Evolutionary conservation across 75 land plant species (phyloP), one percentile per base, ranked within the genome.

Genomic region (Selaginella tamariscina): DNA sequence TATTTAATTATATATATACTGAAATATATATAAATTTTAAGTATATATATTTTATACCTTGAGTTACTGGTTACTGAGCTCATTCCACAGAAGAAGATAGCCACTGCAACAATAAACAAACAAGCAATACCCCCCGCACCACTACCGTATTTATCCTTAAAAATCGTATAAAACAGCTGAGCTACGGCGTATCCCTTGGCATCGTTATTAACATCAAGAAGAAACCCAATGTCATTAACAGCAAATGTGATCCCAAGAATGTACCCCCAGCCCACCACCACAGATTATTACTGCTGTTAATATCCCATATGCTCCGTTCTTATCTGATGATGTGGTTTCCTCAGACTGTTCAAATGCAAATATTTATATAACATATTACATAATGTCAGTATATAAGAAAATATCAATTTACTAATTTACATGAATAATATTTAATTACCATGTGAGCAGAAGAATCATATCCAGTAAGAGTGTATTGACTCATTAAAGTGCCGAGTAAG

Each of bases 381-480:
- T 39, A 39, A 39, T n/a, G n/a, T n/a, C n/a, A n/a, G n/a, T n/a
- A n/a, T n/a, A n/a, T n/a, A n/a, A n/a, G n/a, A n/a, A n/a, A n/a
- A n/a, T n/a, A n/a, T n/a, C n/a, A n/a, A n/a, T n/a, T n/a, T n/a
- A n/a, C n/a, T n/a, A n/a, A n/a, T n/a, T n/a, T n/a, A n/a, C n/a
- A n/a, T n/a, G n/a, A n/a, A n/a, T n/a, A n/a, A n/a, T n/a, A 39
- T 5, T 5, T 5, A 56, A 77, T 79, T 71, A 84, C 94, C 97
- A 91, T 86, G 69, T 91, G 85, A 54, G 89, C 97, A 72, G 97
- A 88, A 32, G 89, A 87, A 81, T 91, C 97, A 71, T 84, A 91
- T 33, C 97, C 97, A 30, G 85, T 79, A 0, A 86, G 71, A 5
- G 97, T 84, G 74, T 91, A 91, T 66, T 91, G 97, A 80, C 94